Evolutionary conservation across 495 filamentous ascomycete genomes (phyloP).

Genomic region (Letharia lupina): DNA sequence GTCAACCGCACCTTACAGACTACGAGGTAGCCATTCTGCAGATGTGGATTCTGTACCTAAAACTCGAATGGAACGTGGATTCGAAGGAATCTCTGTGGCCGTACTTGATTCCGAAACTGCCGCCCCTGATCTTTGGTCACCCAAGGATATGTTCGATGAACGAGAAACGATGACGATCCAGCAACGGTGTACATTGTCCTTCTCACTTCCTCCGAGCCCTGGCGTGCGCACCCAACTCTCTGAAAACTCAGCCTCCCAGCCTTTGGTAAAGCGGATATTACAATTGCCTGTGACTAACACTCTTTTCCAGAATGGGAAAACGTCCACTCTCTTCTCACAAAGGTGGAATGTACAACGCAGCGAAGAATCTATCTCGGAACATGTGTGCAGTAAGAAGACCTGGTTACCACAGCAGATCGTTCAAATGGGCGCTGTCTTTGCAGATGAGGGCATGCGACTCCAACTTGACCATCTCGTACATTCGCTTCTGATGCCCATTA

Average conservation of each 20-base stretch:
- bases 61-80: conserved; percentile 5
- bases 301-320: conserved; percentile 60
- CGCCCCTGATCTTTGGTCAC: conserved; percentile 22
- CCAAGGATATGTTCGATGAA: conserved; percentile 1
- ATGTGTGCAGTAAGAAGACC: conserved; percentile 26
- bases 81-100: conserved; percentile 22
- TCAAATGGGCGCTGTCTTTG: conserved; percentile 21
- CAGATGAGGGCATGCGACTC: conserved; percentile 18
- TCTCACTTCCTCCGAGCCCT: conserved; percentile 2
- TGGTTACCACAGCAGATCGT: conserved; percentile 32
- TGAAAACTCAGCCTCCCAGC: neutral
- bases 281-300: conserved; percentile 66
- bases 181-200: conserved; percentile 17
- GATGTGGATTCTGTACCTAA: neutral
- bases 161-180: conserved; percentile 15
- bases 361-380: conserved; percentile 9
- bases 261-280: conserved; percentile 10
- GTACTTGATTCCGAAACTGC: conserved; percentile 19
- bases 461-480: conserved; percentile 27
- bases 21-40: neutral
- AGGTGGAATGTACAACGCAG: conserved; percentile 39
- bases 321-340: conserved; percentile 51
- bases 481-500: conserved; percentile 56
- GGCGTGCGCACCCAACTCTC: neutral
- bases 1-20: neutral